Conservation (phyloP, 176 grass and related monocot genomes). For the Typha latifolia region DNA sequence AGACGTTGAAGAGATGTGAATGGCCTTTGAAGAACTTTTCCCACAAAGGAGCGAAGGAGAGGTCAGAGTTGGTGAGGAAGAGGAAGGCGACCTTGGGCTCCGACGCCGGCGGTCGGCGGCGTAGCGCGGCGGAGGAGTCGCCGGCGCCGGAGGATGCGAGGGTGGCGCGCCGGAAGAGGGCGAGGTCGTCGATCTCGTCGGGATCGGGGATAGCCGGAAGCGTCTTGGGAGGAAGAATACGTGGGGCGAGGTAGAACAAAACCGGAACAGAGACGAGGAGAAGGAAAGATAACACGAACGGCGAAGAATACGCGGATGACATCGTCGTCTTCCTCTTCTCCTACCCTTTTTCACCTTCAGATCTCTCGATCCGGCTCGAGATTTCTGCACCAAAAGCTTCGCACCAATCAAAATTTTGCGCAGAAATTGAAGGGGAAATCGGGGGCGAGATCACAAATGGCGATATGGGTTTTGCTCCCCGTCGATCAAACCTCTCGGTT, state of each 20-base stretch:
- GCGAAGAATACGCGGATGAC: slow-evolving; percentile 36
- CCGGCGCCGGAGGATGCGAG: slow-evolving; percentile 34
- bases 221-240: slow-evolving; percentile 55
- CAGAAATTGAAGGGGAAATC: not conserved
- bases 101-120: slow-evolving; percentile 4
- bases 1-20: slow-evolving; percentile 61
- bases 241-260: slow-evolving; percentile 59
- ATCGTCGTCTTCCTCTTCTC: slow-evolving; percentile 20
- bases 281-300: slow-evolving; percentile 58
- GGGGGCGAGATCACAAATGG: not conserved
- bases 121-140: slow-evolving; percentile 14
- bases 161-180: slow-evolving; percentile 90
- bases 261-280: slow-evolving; percentile 59
- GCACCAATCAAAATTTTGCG: not conserved
- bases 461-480: not conserved
- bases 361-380: not conserved
- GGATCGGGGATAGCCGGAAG: slow-evolving; percentile 78
- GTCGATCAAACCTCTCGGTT: slow-evolving; percentile 11
- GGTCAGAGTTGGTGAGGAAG: slow-evolving; percentile 70
- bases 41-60: slow-evolving; percentile 88
- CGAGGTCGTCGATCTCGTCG: slow-evolving; percentile 88
- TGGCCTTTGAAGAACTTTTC: slow-evolving; percentile 66
- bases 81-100: slow-evolving; percentile 81
- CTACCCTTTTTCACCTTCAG: not conserved
- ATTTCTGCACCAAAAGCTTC: not conserved